A percentile compares a stretch with the other conserved stretches of the same genome.
Conservation (phyloP, 352 stramenopile species). For the Pythium dissimile region DNA sequence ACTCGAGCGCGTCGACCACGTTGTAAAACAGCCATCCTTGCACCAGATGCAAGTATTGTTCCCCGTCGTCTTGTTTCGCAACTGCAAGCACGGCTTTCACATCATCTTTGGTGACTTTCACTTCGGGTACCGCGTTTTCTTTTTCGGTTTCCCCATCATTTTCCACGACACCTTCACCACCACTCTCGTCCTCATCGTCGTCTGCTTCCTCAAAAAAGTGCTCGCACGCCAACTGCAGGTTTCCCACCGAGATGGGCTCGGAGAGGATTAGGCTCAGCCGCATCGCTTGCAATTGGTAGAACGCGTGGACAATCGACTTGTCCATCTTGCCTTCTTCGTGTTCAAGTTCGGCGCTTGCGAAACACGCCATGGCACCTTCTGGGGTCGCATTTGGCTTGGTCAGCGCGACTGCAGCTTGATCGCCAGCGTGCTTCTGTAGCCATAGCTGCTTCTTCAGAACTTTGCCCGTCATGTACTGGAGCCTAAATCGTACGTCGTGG, state of each 20-base stretch:
- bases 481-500: slow-evolving; percentile 56
- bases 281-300: slow-evolving; percentile 70
- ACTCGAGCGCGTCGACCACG: slow-evolving; percentile 68
- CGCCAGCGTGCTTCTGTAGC: slow-evolving; percentile 10
- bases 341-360: slow-evolving; percentile 49
- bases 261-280: slow-evolving; percentile 46
- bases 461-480: slow-evolving; percentile 79
- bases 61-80: background rate
- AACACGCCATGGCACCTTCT: slow-evolving; percentile 38
- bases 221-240: slow-evolving; percentile 38
- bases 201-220: slow-evolving; percentile 58
- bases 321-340: slow-evolving; percentile 63
- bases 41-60: slow-evolving; percentile 17
- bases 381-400: background rate
- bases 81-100: slow-evolving; percentile 33
- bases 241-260: slow-evolving; percentile 21
- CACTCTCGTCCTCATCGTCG: slow-evolving; percentile 26
- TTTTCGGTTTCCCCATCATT: slow-evolving; percentile 12
- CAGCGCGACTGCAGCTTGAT: too few species aligned
- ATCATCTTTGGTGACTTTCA: slow-evolving; percentile 40
- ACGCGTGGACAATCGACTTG: slow-evolving; percentile 70
- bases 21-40: slow-evolving; percentile 54
- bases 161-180: background rate
- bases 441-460: slow-evolving; percentile 56
- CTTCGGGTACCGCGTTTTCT: background rate